These are phyloP conservation scores for Echites panduratus DNA, from an alignment of 257 asterid genomes.

Conservation along the genomic window DNA sequence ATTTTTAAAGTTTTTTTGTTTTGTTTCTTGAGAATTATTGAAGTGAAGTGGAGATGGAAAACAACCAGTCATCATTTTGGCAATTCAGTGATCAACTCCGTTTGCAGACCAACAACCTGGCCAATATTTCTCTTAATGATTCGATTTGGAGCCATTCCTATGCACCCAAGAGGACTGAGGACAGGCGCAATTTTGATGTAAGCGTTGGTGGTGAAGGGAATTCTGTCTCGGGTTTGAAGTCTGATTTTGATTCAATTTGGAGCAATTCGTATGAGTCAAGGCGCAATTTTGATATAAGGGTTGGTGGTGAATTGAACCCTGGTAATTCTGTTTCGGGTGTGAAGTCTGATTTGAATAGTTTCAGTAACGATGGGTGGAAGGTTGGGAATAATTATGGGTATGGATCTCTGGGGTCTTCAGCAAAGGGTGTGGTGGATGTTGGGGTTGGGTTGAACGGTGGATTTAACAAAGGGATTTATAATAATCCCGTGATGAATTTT, in stretches of 20 bases:
- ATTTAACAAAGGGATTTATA: slow-evolving; percentile 72
- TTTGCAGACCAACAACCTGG: slow-evolving; percentile 45
- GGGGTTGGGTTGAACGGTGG: slow-evolving; percentile 76
- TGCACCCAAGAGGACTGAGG: slow-evolving; percentile 51
- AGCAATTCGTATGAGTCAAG: slow-evolving; percentile 56
- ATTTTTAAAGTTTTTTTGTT: background rate
- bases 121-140: slow-evolving; percentile 73
- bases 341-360: slow-evolving; percentile 14
- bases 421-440: slow-evolving; percentile 7
- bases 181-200: slow-evolving; percentile 78
- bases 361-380: slow-evolving; percentile 51
- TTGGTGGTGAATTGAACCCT: slow-evolving; percentile 35
- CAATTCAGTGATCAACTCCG: slow-evolving; percentile 97
- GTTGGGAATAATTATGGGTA: slow-evolving; percentile 34
- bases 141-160: slow-evolving; percentile 85
- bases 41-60: slow-evolving; percentile 42
- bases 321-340: slow-evolving; percentile 9
- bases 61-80: slow-evolving; percentile 72
- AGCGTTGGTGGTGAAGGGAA: slow-evolving; percentile 46
- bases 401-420: slow-evolving; percentile 26
- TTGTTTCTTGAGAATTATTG: background rate
- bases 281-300: slow-evolving; percentile 78
- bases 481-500: slow-evolving; percentile 39
- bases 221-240: slow-evolving; percentile 2
- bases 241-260: slow-evolving; percentile 73